Conservation (phyloP, 2,329 filamentous ascomycete genomes). For the Penicillium sp. region DNA sequence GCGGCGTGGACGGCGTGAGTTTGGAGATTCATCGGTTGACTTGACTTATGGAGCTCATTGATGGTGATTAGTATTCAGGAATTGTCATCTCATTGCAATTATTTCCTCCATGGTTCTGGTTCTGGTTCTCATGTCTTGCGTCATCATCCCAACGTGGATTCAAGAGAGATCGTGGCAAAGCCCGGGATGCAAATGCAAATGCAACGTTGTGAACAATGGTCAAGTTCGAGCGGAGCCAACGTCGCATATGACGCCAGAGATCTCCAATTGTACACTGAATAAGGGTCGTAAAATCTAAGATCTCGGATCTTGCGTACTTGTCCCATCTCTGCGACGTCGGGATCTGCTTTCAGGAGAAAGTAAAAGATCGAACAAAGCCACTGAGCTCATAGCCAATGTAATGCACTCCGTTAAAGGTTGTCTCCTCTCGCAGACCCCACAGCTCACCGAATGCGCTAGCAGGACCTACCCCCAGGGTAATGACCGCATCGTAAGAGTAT, state of each 20-base stretch:
- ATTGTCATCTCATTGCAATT: neutral
- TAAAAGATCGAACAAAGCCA: neutral
- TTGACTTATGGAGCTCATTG: neutral
- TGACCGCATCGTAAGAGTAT: neutral
- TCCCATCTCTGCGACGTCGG: neutral
- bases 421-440: constrained; percentile 4
- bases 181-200: constrained; percentile 25
- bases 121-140: neutral
- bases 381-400: neutral
- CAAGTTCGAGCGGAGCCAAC: constrained; percentile 16
- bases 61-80: neutral
- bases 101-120: neutral
- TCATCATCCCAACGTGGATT: constrained; percentile 3
- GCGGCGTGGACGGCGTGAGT: neutral
- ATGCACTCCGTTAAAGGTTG: neutral
- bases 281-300: neutral
- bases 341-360: neutral
- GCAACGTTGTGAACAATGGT: constrained; percentile 23
- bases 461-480: neutral
- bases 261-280: neutral
- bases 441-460: constrained; percentile 3
- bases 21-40: too few species aligned
- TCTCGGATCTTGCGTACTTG: neutral
- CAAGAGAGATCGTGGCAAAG: neutral
- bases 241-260: constrained; percentile 19